Evolutionary conservation across 2,329 filamentous ascomycete genomes (phyloP).

Genomic region (Penicillium italicum): DNA sequence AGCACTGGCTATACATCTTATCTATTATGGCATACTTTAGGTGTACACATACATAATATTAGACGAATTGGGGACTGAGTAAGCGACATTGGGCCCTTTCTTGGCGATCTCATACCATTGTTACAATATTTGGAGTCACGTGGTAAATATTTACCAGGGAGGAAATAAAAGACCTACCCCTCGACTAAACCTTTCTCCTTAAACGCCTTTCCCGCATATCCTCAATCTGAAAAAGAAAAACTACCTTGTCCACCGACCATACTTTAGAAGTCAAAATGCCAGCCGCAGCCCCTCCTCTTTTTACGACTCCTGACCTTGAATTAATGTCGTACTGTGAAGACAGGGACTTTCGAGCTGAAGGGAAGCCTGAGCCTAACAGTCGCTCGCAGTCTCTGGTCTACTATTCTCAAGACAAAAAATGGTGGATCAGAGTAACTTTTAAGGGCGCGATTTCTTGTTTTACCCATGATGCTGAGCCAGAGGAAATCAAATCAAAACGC

Average conservation of each 20-base stretch:
- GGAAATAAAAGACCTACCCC: no score
- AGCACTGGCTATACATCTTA: no score
- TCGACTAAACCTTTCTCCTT: no score
- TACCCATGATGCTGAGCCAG: conserved; percentile 3
- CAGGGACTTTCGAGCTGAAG: neutral
- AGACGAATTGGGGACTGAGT: no score
- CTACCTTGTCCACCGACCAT: neutral
- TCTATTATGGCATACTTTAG: no score
- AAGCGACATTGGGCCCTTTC: no score
- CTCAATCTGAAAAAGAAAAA: neutral
- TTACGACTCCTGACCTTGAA: neutral
- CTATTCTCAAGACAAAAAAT: conserved; percentile 12
- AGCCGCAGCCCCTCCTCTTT: neutral
- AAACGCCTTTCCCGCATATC: neutral
- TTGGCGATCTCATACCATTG: no score
- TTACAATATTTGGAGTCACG: no score
- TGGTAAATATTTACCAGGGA: no score
- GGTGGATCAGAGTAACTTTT: conserved; percentile 22
- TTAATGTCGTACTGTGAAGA: neutral
- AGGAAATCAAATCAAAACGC: conserved; percentile 10
- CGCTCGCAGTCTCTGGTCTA: conserved; percentile 12
- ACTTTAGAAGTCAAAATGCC: neutral
- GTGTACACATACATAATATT: no score
- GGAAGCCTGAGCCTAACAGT: neutral
- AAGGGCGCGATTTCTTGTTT: conserved; percentile 5